phyloP scores from a whole-genome alignment of 2,329 filamentous ascomycete species.

The Sporothrix phasma region DNA sequence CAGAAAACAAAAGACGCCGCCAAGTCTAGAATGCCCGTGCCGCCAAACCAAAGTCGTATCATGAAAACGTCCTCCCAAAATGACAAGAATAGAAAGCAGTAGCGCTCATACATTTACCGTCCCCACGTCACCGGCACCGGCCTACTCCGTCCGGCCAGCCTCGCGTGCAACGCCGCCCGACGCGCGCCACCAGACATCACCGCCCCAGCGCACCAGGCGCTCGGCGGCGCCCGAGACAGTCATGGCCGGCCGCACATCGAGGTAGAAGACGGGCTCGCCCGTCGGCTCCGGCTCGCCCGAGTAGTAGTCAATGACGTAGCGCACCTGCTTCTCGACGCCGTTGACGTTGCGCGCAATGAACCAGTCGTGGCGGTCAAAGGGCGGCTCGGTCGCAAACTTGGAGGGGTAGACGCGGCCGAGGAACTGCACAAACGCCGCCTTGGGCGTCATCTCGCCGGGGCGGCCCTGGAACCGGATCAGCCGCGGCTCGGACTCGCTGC shows the following conservation, averaged over 20 bases:
- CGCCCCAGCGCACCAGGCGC: constrained; percentile 77
- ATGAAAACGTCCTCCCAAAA: background rate
- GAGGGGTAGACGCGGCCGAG: constrained; percentile 70
- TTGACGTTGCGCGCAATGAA: constrained; percentile 66
- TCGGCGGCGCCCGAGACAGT: constrained; percentile 73
- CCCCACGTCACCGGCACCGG: background rate
- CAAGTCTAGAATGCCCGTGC: constrained; percentile 1
- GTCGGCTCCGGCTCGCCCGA: constrained; percentile 69
- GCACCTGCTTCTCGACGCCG: constrained; percentile 63
- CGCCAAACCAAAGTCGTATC: constrained; percentile 1
- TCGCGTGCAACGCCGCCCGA: constrained; percentile 59
- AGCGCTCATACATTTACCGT: background rate
- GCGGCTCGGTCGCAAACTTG: constrained; percentile 72
- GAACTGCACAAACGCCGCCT: constrained; percentile 74
- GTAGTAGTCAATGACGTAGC: constrained; percentile 98
- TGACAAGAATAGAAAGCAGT: background rate
- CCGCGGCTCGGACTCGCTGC: constrained; percentile 41
- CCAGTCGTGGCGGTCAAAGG: constrained; percentile 97
- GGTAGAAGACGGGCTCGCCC: constrained; percentile 88
- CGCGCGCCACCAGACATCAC: constrained; percentile 88
- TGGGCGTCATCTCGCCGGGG: constrained; percentile 82
- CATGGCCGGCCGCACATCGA: constrained; percentile 86
- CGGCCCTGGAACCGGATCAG: constrained; percentile 82
- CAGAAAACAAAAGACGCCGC: background rate
- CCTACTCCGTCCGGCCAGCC: constrained; percentile 11